phyloP scores from a whole-genome alignment of 2,329 filamentous ascomycete species.

The Phyllosticta ampelicida region DNA sequence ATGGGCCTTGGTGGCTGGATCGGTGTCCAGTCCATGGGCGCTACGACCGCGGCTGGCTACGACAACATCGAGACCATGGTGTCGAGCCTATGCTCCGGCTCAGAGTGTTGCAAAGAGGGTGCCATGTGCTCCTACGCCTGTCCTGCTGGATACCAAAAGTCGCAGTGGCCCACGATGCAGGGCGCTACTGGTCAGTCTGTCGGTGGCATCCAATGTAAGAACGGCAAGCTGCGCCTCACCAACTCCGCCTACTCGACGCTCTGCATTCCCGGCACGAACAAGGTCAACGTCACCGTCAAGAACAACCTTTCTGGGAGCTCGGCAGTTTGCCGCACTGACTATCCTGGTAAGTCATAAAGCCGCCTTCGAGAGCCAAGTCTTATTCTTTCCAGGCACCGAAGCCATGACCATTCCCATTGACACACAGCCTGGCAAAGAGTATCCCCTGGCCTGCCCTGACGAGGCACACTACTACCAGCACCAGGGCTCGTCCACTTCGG shows the following conservation, averaged over 20 bases:
- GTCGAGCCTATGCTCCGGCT: conserved; percentile 45
- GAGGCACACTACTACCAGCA: conserved; percentile 65
- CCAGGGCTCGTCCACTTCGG: conserved; percentile 64
- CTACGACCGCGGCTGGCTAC: conserved; percentile 29
- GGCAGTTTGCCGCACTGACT: conserved; percentile 86
- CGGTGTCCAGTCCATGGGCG: conserved; percentile 53
- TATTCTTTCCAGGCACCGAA: conserved; percentile 51
- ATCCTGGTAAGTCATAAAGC: conserved; percentile 55
- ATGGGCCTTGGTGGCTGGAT: conserved; percentile 64
- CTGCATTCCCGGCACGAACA: conserved; percentile 61
- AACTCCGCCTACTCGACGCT: conserved; percentile 55
- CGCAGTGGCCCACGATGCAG: conserved; percentile 75
- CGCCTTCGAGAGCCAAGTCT: background rate
- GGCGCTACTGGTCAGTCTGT: conserved; percentile 73
- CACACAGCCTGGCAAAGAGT: conserved; percentile 47
- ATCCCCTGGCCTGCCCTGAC: conserved; percentile 64
- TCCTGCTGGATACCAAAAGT: conserved; percentile 82
- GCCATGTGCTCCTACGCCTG: conserved; percentile 88
- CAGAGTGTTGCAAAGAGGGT: conserved; percentile 49
- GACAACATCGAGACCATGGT: conserved; percentile 54
- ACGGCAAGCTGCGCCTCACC: conserved; percentile 68
- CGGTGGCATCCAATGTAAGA: conserved; percentile 74
- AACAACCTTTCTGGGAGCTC: conserved; percentile 59
- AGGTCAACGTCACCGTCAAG: conserved; percentile 53
- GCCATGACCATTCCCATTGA: conserved; percentile 70